Conservation (phyloP, 2,329 filamentous ascomycete genomes). For the Sarocladium oryzae region DNA sequence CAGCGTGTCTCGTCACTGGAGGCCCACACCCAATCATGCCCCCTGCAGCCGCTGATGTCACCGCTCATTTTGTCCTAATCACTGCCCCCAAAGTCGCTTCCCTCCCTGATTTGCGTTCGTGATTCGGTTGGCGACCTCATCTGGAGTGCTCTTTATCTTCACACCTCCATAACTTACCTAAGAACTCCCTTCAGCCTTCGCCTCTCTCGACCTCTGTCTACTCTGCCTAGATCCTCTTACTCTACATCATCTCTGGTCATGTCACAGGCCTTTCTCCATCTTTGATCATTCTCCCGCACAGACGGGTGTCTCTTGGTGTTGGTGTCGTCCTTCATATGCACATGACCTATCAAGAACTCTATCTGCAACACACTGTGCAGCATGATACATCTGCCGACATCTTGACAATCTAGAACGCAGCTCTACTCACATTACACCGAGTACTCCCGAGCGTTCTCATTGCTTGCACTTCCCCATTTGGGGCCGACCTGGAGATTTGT, state of each 20-base stretch:
- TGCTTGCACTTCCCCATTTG: neutral
- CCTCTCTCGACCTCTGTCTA: no score
- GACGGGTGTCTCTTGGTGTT: no score
- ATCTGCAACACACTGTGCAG: constrained; percentile 1
- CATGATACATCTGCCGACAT: neutral
- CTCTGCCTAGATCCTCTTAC: no score
- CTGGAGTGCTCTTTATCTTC: no score
- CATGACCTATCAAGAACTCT: neutral
- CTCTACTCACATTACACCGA: neutral
- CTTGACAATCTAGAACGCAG: neutral
- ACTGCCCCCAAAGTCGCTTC: neutral
- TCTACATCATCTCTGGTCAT: no score
- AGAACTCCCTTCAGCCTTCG: no score
- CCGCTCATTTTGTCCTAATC: neutral
- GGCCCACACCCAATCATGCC: constrained; percentile 5
- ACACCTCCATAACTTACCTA: no score
- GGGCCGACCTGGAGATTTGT: neutral
- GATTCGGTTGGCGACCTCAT: neutral
- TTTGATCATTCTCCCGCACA: no score
- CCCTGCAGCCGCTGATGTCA: constrained; percentile 9
- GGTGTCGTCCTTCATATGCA: constrained; percentile 1
- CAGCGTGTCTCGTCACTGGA: constrained; percentile 3
- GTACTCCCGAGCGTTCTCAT: neutral
- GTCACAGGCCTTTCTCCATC: no score
- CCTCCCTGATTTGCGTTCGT: constrained; percentile 3